These are phyloP conservation scores for Scheffersomyces stipitis DNA, from an alignment of 805 yeast species.

Conservation along the genomic window DNA sequence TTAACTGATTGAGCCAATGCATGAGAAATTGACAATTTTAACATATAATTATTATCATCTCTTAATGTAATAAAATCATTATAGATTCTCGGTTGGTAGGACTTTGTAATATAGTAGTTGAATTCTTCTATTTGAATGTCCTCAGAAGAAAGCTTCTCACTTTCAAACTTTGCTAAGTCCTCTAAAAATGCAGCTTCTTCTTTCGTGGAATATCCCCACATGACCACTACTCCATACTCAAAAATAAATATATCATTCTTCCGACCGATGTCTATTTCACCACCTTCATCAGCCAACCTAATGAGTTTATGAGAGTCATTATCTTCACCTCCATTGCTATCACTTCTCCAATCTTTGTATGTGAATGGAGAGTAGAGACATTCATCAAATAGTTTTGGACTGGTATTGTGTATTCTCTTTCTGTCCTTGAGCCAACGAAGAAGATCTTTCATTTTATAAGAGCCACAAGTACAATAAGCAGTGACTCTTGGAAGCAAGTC, in stretches of 20 bases:
- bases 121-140: slow-evolving; percentile 94
- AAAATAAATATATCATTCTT: slow-evolving; percentile 82
- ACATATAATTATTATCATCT: slow-evolving; percentile 88
- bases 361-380: slow-evolving; percentile 91
- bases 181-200: slow-evolving; percentile 81
- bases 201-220: slow-evolving; percentile 90
- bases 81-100: slow-evolving; percentile 93
- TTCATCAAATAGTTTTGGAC: slow-evolving; percentile 89
- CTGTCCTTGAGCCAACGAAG: slow-evolving; percentile 82
- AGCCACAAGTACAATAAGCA: slow-evolving; percentile 93
- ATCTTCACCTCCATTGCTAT: slow-evolving; percentile 32
- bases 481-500: slow-evolving; percentile 89
- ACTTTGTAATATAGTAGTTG: slow-evolving; percentile 89
- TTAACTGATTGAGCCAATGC: slow-evolving; percentile 96
- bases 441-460: slow-evolving; percentile 85
- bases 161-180: slow-evolving; percentile 88
- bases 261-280: slow-evolving; percentile 85
- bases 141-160: slow-evolving; percentile 85
- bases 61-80: slow-evolving; percentile 92
- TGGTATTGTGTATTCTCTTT: slow-evolving; percentile 68
- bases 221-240: slow-evolving; percentile 94
- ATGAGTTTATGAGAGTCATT: slow-evolving; percentile 41
- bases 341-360: slow-evolving; percentile 72
- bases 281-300: slow-evolving; percentile 89
- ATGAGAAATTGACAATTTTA: slow-evolving; percentile 89